Percentiles rank a stretch among this genome's conserved stretches.
Conservation (phyloP, 2,329 filamentous ascomycete genomes). For the Ustulina deusta region DNA sequence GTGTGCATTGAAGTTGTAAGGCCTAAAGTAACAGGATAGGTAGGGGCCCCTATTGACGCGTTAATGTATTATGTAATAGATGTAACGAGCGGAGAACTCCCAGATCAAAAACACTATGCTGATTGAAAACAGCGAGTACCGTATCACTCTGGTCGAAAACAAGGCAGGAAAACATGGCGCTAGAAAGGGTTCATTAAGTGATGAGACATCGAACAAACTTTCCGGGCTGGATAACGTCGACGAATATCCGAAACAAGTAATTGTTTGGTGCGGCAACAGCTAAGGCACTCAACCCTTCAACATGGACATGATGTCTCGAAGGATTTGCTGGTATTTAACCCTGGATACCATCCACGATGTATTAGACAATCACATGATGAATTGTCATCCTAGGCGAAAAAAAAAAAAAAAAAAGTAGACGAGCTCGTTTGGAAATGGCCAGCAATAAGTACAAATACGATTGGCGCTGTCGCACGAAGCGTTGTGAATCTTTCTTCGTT, state of each 20-base stretch:
- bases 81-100: slow-evolving; percentile 1
- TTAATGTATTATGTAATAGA: slow-evolving; percentile 28
- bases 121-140: background rate
- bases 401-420: background rate
- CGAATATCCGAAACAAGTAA: no score
- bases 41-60: background rate
- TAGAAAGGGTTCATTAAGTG: no score
- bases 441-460: background rate
- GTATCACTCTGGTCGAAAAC: background rate
- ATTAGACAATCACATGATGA: background rate
- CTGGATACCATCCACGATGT: background rate
- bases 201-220: no score
- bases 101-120: no score
- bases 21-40: background rate
- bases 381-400: background rate
- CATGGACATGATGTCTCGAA: background rate
- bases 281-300: no score
- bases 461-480: background rate
- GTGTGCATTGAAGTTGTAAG: slow-evolving; percentile 3
- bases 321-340: background rate
- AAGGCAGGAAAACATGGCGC: background rate
- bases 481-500: no score
- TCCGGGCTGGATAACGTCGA: no score
- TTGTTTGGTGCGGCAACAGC: no score
- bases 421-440: background rate